Evolutionary conservation across 495 filamentous ascomycete genomes (phyloP).

Genomic region (Haplographium delicatum): DNA sequence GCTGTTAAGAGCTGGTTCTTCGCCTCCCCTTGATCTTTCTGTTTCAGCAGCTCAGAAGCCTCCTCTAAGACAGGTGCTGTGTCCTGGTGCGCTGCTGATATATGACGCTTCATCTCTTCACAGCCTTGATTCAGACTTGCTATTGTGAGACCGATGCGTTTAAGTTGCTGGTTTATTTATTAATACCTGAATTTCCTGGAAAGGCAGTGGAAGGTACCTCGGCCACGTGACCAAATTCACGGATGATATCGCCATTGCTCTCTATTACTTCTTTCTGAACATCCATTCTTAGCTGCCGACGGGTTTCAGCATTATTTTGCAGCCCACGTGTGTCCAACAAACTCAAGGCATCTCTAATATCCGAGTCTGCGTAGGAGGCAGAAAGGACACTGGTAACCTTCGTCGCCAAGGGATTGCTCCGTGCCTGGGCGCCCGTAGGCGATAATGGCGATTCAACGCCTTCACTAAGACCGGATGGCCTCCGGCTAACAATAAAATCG

Average conservation of each 20-base stretch:
- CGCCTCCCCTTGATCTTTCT: conserved; percentile 72
- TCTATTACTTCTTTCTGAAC: conserved; percentile 90
- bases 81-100: conserved; percentile 66
- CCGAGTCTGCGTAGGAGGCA: conserved; percentile 84
- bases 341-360: conserved; percentile 80
- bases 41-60: conserved; percentile 64
- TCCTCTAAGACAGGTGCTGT: conserved; percentile 76
- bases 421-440: conserved; percentile 15
- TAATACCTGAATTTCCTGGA: conserved; percentile 16
- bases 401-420: conserved; percentile 56
- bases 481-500: conserved; percentile 25
- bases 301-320: conserved; percentile 71
- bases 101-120: conserved; percentile 72
- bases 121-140: conserved; percentile 73
- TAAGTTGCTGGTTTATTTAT: conserved; percentile 61
- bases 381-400: conserved; percentile 84
- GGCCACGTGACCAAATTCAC: conserved; percentile 85
- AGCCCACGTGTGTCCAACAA: conserved; percentile 68
- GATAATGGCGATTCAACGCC: conserved; percentile 19
- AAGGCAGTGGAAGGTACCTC: conserved; percentile 49
- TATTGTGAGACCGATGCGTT: conserved; percentile 76
- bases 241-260: conserved; percentile 86
- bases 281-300: conserved; percentile 75
- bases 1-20: conserved; percentile 81
- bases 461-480: conserved; percentile 21